These are phyloP conservation scores for Shiraia sp. DNA, from an alignment of 2,329 filamentous ascomycete genomes.

Conservation along the genomic window DNA sequence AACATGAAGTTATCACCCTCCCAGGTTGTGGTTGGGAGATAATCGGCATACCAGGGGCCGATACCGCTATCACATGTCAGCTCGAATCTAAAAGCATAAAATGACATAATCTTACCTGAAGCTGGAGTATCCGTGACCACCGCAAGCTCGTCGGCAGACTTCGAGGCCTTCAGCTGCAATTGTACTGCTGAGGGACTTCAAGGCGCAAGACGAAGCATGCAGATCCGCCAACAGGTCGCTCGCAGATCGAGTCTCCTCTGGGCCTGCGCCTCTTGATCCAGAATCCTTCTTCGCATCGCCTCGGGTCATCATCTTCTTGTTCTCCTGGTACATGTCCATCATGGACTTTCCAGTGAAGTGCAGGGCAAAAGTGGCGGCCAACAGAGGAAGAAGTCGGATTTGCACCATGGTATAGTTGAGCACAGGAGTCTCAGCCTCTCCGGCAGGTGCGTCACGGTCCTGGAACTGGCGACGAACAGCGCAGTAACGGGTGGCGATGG, in stretches of 20 bases:
- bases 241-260: slow-evolving; percentile 68
- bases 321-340: slow-evolving; percentile 73
- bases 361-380: slow-evolving; percentile 76
- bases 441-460: slow-evolving; percentile 67
- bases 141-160: slow-evolving; percentile 73
- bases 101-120: slow-evolving; percentile 53
- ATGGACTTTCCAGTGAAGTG: slow-evolving; percentile 78
- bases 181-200: slow-evolving; percentile 74
- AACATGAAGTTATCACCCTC: slow-evolving; percentile 85
- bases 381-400: slow-evolving; percentile 69
- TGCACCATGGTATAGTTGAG: slow-evolving; percentile 84
- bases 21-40: slow-evolving; percentile 72
- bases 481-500: slow-evolving; percentile 75
- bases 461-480: slow-evolving; percentile 78
- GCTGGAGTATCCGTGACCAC: slow-evolving; percentile 75
- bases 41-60: slow-evolving; percentile 74
- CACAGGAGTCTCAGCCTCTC: slow-evolving; percentile 71
- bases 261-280: slow-evolving; percentile 60
- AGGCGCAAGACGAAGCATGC: slow-evolving; percentile 75
- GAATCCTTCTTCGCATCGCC: slow-evolving; percentile 42
- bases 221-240: slow-evolving; percentile 73
- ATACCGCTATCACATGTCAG: slow-evolving; percentile 59
- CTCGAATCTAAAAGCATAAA: neutral
- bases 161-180: slow-evolving; percentile 76
- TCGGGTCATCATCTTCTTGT: slow-evolving; percentile 67